Conservation (phyloP, 108 stramenopile genomes). For the Schizochytrium sp. region DNA sequence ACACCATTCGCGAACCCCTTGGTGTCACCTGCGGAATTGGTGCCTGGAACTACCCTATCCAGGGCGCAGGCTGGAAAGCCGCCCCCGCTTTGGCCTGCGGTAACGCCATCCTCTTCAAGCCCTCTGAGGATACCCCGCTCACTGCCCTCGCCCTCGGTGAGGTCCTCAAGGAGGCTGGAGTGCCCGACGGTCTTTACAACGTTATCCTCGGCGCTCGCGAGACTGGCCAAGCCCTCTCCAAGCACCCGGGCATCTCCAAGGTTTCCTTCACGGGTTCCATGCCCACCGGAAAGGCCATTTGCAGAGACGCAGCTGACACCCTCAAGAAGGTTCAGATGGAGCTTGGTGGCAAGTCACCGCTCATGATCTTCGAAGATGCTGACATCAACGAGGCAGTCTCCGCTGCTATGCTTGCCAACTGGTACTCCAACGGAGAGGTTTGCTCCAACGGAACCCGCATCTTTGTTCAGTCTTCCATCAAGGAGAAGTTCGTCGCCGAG, state of each 20-base stretch:
- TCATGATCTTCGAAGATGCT: constrained; percentile 75
- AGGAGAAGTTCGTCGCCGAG: constrained; percentile 66
- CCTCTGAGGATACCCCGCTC: constrained; percentile 76
- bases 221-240: constrained; percentile 64
- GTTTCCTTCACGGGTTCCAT: constrained; percentile 73
- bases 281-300: constrained; percentile 70
- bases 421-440: constrained; percentile 70
- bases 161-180: constrained; percentile 70
- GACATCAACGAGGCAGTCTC: constrained; percentile 72
- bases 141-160: constrained; percentile 70
- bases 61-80: constrained; percentile 67
- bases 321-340: constrained; percentile 74
- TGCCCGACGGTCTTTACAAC: constrained; percentile 73
- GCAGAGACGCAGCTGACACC: constrained; percentile 68
- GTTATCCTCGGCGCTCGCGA: constrained; percentile 69
- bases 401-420: constrained; percentile 68
- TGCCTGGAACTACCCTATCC: constrained; percentile 69
- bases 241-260: constrained; percentile 67
- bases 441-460: constrained; percentile 74
- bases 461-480: constrained; percentile 69
- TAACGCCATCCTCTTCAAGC: constrained; percentile 73
- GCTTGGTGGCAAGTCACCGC: constrained; percentile 75
- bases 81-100: constrained; percentile 75
- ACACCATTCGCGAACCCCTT: constrained; percentile 63
- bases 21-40: constrained; percentile 65